Base-by-base conservation (phyloP, 768 basidiomycete species). In the Boletus pseudo-olivaceus region DNA sequence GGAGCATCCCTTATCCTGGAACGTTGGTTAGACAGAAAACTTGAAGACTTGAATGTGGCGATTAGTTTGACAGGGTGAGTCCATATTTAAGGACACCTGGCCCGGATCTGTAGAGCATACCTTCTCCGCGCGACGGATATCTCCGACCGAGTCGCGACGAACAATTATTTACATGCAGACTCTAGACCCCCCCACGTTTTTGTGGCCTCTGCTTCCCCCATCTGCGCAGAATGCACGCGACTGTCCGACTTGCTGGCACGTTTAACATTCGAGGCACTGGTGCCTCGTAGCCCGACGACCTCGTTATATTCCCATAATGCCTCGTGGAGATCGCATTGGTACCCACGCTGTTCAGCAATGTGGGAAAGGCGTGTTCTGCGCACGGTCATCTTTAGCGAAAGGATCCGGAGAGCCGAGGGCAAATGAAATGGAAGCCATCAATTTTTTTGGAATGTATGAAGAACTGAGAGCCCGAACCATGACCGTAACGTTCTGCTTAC, bases 81-180 rank as follows among this genome's bases (percentile, higher is more conserved):
- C 50, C 53, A 49, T 63, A 67, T 68, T 67, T 68, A 69, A 64
- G 64, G 48, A 53, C n/a, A 27, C 17, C n/a, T 35, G 17, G 29
- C 7, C 27, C 32, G 30, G 15, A 34, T 29, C 41, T 30, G 50
- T 49, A 39, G 47, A 50, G 37, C 64, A 46, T 47, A 51, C 63
- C 41, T 39, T 55, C 54, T 64, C 47, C 61, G 48, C 53, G 54
- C 38, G 52, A 43, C 55, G 47, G 51, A 47, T 45, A 52, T 59
- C 50, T 55, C 67, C 67, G 61, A 55, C 38, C n/a, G n/a, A n/a
- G 26, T 29, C 27, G n/a, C 20, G 29, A 35, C 32, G 23, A 43
- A 38, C 41, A 48, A 63, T 48, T 38, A 40, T 41, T 23, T 23
- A 23, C 23, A 23, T 47, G 23, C 30, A 17, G 51, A 19, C 39